Evolutionary conservation across 208 protist species (phyloP).

Genomic region (Trypanosoma mega): DNA sequence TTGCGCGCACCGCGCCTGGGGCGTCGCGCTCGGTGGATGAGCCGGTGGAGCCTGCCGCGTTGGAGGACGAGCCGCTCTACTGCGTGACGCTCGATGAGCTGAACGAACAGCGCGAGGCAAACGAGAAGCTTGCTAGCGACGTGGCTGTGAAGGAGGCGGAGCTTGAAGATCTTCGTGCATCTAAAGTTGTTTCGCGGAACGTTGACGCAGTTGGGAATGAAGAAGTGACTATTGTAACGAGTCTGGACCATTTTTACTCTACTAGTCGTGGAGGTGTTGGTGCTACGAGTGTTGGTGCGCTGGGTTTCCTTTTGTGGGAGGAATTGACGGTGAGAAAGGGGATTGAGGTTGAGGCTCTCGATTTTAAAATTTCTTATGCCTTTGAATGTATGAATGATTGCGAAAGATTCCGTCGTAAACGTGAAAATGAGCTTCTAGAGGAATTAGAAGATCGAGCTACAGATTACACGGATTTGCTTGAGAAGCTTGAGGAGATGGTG

Average conservation of each 20-base stretch:
- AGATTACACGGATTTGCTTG: slow-evolving; percentile 27
- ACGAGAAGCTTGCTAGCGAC: slow-evolving; percentile 2
- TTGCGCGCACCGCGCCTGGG: too few relatives aligned
- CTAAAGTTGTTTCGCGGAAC: not conserved
- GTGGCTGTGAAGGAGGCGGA: slow-evolving; percentile 9
- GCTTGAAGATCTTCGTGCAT: not conserved
- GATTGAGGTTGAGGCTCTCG: too few relatives aligned
- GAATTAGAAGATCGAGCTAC: slow-evolving; percentile 25
- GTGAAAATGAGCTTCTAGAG: slow-evolving; percentile 9
- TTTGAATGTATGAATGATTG: too few relatives aligned
- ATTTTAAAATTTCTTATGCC: too few relatives aligned
- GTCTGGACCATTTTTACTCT: too few relatives aligned
- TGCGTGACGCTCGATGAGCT: not conserved
- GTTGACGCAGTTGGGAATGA: not conserved
- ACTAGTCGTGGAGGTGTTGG: too few relatives aligned
- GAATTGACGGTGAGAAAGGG: too few relatives aligned
- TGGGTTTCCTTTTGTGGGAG: too few relatives aligned
- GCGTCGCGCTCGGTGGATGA: too few relatives aligned
- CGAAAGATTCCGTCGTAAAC: not conserved
- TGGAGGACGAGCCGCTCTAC: not conserved
- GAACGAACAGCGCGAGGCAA: not conserved
- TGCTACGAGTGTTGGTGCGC: too few relatives aligned
- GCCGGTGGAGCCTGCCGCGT: not conserved
- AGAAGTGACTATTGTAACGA: not conserved
- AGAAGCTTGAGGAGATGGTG: slow-evolving; percentile 33